Evolutionary conservation across 768 basidiomycete genomes (phyloP).

Genomic region (Hydnomerulius pinastri): DNA sequence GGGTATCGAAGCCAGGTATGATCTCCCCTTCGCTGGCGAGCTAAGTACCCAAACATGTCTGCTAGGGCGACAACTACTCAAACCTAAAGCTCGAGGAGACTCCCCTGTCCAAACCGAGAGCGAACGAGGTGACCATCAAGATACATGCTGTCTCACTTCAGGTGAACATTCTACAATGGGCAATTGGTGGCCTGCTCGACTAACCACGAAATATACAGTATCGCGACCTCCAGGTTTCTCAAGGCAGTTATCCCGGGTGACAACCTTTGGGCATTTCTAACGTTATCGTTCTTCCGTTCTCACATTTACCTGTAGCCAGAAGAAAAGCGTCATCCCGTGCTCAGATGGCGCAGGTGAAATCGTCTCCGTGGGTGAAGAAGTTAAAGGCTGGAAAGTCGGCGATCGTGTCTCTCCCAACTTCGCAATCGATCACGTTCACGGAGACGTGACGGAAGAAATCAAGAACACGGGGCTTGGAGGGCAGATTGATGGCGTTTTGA

Average conservation of each 20-base stretch:
- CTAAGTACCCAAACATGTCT: neutral
- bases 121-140: constrained; percentile 56
- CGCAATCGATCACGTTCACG: constrained; percentile 46
- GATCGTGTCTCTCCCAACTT: constrained; percentile 62
- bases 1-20: constrained; percentile 21
- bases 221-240: constrained; percentile 51
- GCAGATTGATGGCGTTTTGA: constrained; percentile 51
- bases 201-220: constrained; percentile 33
- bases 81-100: constrained; percentile 30
- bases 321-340: constrained; percentile 30
- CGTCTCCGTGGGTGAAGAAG: constrained; percentile 41
- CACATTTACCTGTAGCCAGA: constrained; percentile 27
- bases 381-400: constrained; percentile 51
- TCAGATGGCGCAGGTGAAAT: constrained; percentile 64
- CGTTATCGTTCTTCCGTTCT: constrained; percentile 16
- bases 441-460: constrained; percentile 40
- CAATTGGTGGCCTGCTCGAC: neutral
- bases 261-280: constrained; percentile 6
- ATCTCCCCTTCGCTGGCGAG: neutral
- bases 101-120: constrained; percentile 35
- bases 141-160: constrained; percentile 59
- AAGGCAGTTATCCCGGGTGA: constrained; percentile 41
- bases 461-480: constrained; percentile 46
- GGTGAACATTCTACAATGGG: constrained; percentile 23
- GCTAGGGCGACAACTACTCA: constrained; percentile 25